phyloP scores from a whole-genome alignment of 768 basidiomycete species.

The Hypholoma fasciculare region DNA sequence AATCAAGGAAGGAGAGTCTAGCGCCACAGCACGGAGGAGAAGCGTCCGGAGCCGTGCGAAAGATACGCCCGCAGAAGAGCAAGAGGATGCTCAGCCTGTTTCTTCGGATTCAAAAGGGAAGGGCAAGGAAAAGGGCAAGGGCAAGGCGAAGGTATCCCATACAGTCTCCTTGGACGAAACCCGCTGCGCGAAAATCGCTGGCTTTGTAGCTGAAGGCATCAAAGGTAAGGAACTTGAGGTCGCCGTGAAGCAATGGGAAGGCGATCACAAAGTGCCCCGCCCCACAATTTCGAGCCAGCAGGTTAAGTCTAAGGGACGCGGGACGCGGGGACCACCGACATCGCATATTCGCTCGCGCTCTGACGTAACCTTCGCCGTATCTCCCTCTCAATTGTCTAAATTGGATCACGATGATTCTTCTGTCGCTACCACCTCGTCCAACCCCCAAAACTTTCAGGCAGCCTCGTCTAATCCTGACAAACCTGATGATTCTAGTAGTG shows the following conservation, averaged over 20 bases:
- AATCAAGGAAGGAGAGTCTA: conserved; percentile 31
- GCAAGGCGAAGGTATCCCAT: conserved; percentile 18
- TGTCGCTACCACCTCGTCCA: conserved; percentile 5
- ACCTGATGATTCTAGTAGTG: not conserved
- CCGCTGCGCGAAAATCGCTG: conserved; percentile 68
- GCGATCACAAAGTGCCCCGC: conserved; percentile 22
- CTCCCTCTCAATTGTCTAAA: conserved; percentile 1
- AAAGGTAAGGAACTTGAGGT: conserved; percentile 59
- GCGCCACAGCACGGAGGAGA: conserved; percentile 19
- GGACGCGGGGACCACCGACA: conserved; percentile 1
- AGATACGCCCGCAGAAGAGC: conserved; percentile 25
- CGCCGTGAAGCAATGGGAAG: conserved; percentile 67
- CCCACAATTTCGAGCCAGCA: conserved; percentile 2
- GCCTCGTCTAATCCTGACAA: conserved; percentile 3
- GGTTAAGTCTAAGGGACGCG: conserved; percentile 13
- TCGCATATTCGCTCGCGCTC: conserved; percentile 9
- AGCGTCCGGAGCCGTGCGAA: conserved; percentile 23
- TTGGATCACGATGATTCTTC: not conserved
- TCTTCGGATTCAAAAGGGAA: conserved; percentile 17
- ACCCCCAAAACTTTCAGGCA: conserved; percentile 7
- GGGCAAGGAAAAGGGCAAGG: conserved; percentile 27
- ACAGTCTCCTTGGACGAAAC: conserved; percentile 40
- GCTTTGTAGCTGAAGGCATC: conserved; percentile 66
- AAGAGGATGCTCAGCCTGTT: conserved; percentile 1
- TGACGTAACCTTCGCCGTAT: conserved; percentile 2